Evolutionary conservation across 257 asterid genomes (phyloP), one percentile per base, ranked within the genome.

Genomic region (Fraxinus excelsior): DNA sequence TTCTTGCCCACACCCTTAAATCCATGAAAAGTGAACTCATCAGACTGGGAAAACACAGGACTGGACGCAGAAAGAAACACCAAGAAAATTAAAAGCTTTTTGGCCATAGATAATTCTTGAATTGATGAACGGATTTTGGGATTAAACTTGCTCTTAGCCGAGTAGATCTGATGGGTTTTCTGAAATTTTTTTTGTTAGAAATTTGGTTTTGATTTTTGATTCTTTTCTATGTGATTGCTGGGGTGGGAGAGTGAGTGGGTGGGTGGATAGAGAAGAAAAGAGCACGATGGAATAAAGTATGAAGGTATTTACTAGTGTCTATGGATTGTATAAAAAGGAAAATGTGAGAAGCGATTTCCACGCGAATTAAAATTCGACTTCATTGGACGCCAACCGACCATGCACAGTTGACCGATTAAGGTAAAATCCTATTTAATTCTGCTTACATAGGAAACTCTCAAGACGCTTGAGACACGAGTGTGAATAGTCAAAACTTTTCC

Each of bases 1-100:
- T 79, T 71, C 35, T 71, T 35, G 23, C 73, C 75, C 58, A 60
- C 82, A 23, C 35, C 85, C 72, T 73, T 75, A 80, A 90, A 92
- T 26, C 96, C 96, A 19, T 66, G 35, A 78, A 85, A 89, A 18
- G 75, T 40, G 82, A 92, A 89, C 65, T 85, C 89, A 40, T 78
- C 83, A 76, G 85, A 75, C 67, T 76, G 78, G 49, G 86, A 81
- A 80, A 77, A 70, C 38, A 35, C 87, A 49, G 44, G 80, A 72
- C 73, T 87, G 53, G 87, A 82, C 49, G 78, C 78, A 18, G 73
- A 82, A 72, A 72, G 7, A 75, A 73, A 23, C 34, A 82, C 68
- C 81, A 76, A 82, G 80, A 78, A 65, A 44, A 80, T 34, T 2
- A 74, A 16, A 42, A 44, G 29, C 60, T 18, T 72, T 80, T 69